A percentile compares a stretch with the other conserved stretches of the same genome.
phyloP scores from a whole-genome alignment of 768 basidiomycete genomes.

The Mycena vulgaris region DNA sequence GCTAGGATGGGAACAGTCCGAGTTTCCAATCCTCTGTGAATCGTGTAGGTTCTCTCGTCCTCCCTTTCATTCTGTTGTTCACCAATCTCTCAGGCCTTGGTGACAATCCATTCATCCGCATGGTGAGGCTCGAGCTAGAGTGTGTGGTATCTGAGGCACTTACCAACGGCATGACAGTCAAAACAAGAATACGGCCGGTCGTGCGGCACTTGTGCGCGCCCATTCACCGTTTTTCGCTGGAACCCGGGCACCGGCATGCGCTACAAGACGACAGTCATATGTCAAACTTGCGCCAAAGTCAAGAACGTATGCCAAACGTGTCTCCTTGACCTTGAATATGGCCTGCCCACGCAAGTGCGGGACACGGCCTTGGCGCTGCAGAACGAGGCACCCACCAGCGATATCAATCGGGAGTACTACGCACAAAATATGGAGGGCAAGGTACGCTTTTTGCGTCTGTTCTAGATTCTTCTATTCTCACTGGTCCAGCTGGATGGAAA shows the following conservation, averaged over 20 bases:
- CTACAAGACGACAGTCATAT: slow-evolving; percentile 97
- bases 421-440: slow-evolving; percentile 93
- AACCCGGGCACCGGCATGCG: slow-evolving; percentile 95
- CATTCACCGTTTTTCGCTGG: slow-evolving; percentile 98
- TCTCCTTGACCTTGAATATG: slow-evolving; percentile 95
- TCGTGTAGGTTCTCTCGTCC: slow-evolving; percentile 72
- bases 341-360: slow-evolving; percentile 95
- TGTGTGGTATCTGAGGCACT: background rate
- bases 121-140: slow-evolving; percentile 68
- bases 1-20: slow-evolving; percentile 79
- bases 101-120: slow-evolving; percentile 92
- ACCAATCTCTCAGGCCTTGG: slow-evolving; percentile 74
- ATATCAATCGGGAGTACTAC: slow-evolving; percentile 96
- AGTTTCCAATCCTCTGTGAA: slow-evolving; percentile 95
- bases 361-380: slow-evolving; percentile 93
- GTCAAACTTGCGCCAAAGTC: slow-evolving; percentile 97
- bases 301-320: slow-evolving; percentile 99
- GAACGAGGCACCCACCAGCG: slow-evolving; percentile 94
- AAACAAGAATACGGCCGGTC: slow-evolving; percentile 97
- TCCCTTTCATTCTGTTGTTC: slow-evolving; percentile 4
- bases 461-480: slow-evolving; percentile 9
- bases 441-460: slow-evolving; percentile 56
- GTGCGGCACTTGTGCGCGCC: slow-evolving; percentile 97
- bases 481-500: slow-evolving; percentile 75
- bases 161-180: slow-evolving; percentile 65